Base-by-base conservation (phyloP, 257 asterid species). In the Paraleonurus japonicus region DNA sequence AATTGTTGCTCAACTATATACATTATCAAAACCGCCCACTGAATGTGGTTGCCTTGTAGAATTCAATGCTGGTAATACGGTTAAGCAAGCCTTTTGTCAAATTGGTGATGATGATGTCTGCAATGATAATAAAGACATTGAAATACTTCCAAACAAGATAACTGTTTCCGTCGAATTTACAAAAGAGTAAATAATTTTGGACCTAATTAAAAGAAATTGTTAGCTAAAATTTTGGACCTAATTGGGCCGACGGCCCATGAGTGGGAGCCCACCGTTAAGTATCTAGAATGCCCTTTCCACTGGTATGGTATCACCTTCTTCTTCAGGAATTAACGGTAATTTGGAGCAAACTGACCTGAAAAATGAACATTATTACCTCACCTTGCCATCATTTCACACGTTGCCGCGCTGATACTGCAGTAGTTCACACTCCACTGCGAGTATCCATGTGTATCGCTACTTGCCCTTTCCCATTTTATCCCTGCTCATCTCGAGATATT, bases 341-440 rank as follows among this genome's bases (percentile, higher is more conserved):
- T 55, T 51, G 37, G 57, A 57, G 33, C 11, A 57, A 78, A 1
- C 28, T 15, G 5, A 50, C 51, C 50, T 45, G 32, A 33, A 19
- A 70, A 41, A 84, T 84, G 86, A 79, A 75, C 65, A 20, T 45
- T 53, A 65, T 74, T 13, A 65, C 77, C 71, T 61, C 78, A 35
- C 67, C 47, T 66, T 72, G 63, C 75, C 78, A 62, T 57, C 72
- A 37, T 48, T 23, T 60, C 37, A 9, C 62, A 7, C 55, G 33
- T 67, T 45, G 51, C 16, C 30, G 30, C 57, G 23, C 58, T 45
- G 26, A 37, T 51, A 39, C 27, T 67, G 51, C 79, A 10, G 37
- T 3, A 16, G 27, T 71, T 43, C 80, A 57, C 47, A 12, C 71
- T 33, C 71, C 82, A 35, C 74, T 15, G 48, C 70, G 75, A 71